Evolutionary conservation across 805 yeast genomes (phyloP).

Genomic region (Zygotorulaspora sp.): DNA sequence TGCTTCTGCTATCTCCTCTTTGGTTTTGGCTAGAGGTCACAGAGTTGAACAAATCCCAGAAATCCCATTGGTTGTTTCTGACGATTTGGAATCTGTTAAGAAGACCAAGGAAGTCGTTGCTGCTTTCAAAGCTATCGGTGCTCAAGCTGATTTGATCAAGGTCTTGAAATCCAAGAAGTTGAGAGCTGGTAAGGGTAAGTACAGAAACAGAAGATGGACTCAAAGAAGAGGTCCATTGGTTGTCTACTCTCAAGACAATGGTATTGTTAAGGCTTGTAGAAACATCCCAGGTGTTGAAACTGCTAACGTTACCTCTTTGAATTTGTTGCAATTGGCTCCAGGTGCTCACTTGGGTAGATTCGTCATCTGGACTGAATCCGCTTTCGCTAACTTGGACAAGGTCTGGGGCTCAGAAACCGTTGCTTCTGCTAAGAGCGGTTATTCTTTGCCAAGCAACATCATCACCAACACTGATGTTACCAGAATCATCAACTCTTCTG

Average conservation of each 20-base stretch:
- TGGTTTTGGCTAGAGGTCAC: constrained; percentile 99
- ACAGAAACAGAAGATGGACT: constrained; percentile 99
- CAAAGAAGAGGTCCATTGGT: constrained; percentile 99
- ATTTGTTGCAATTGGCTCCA: constrained; percentile 98
- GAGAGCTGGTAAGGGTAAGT: constrained; percentile 99
- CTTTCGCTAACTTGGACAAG: constrained; percentile 92
- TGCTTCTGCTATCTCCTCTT: constrained; percentile 96
- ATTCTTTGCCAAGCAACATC: constrained; percentile 91
- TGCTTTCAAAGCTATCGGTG: constrained; percentile 96
- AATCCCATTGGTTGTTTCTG: constrained; percentile 95
- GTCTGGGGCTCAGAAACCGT: constrained; percentile 94
- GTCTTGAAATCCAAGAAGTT: constrained; percentile 97
- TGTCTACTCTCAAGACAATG: constrained; percentile 96
- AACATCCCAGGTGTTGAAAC: constrained; percentile 99
- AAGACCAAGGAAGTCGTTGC: constrained; percentile 99
- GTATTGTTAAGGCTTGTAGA: constrained; percentile 97
- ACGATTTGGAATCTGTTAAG: constrained; percentile 84
- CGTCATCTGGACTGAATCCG: constrained; percentile 99
- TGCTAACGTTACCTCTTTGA: constrained; percentile 83
- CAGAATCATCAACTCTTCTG: constrained; percentile 98
- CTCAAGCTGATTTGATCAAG: constrained; percentile 96
- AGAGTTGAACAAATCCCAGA: constrained; percentile 96
- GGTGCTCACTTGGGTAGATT: constrained; percentile 99
- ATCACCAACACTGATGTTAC: constrained; percentile 92
- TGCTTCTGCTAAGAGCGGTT: constrained; percentile 79